Evolutionary conservation across 78 protist species (phyloP), one percentile per base, ranked within the genome.

Genomic region (Dictyostelium intermedium): DNA sequence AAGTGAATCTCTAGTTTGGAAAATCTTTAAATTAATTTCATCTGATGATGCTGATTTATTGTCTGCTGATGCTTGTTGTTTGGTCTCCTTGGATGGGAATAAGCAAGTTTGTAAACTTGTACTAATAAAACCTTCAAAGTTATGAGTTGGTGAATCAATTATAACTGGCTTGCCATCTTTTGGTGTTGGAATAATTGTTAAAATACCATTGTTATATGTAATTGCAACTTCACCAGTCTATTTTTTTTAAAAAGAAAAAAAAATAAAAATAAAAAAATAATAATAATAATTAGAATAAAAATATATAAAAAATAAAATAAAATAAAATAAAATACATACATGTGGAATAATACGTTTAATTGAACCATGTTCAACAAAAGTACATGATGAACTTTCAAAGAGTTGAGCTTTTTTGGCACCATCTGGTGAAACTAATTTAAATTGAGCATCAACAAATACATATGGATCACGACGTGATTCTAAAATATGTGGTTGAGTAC

Each of bases 1-100:
- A 20, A 85, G 53, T 47, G 92, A 85, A 76, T 85, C 92, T n/a
- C 92, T 11, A 16, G 92, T 85, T 53, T 85, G 92, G 83, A 85
- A 85, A 30, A 85, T 85, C 74, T 85, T 85, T 39, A 85, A 81
- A 56, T 85, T 85, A 43, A 85, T 76, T 37, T 85, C 92, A 74
- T 85, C 92, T 2, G 82, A 14, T 13, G 77, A 20, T n/a, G 92
- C 92, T 8, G n/a, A 0, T 23, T 60, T 72, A 43, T 85, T 74
- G 6, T 85, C 92, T 7, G 16, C 11, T 3, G 8, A 30, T 10
- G 76, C 76, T 47, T 72, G 82, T 13, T 50, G 35, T 53, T 85
- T 85, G 10, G 92, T 85, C 32, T 74, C 92, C 16, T 85, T 85
- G 10, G 80, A 63, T 74, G 92, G 92, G 83, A 85, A 85, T 32